Base-by-base conservation (phyloP, 805 yeast genomes). In the Candida oleophila region DNA sequence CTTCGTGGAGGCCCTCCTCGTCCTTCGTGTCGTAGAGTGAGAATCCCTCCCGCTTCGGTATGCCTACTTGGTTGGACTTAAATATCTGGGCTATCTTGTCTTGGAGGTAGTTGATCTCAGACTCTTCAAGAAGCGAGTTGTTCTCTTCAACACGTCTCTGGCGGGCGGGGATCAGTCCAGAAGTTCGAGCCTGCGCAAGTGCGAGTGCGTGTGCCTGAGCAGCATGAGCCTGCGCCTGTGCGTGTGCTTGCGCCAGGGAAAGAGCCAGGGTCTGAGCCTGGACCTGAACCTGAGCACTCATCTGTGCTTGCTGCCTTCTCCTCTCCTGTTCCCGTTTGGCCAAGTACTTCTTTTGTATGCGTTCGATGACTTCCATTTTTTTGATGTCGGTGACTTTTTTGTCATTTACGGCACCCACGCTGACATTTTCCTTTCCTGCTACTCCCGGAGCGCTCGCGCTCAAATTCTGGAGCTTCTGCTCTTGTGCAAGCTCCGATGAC, bases 1-100 rank as follows among this genome's bases (percentile, higher is more conserved):
- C 71, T 7, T 60, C 69, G 41, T 66, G 68, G 15, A 70, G 55
- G 1, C 75, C 75, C 47, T 62, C 69, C 53, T 70, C 75, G 49
- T 71, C 75, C 38, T 59, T 52, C 14, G 69, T 66, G 35, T 64
- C 75, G 48, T 69, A 70, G 11, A 65, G 50, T 8, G 63, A 53
- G 43, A 66, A 65, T 3, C 71, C 71, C 30, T 25, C 30, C 5
- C 30, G 30, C 35, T 58, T 25, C 8, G 35, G 37, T 12, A 41
- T 41, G 35, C n/a, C 22, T 14, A 38, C 41, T 5, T 38, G 9
- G 15, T 41, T 41, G 5, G 43, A 41, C n/a, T 41, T 22, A 28
- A 41, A 34, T 32, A 64, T 59, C 39, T 56, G 55, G 2, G 64
- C 42, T 22, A 65, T 62, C 43, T 55, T 62, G 30, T 58, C 46